Evolutionary conservation across 2,329 filamentous ascomycete species (phyloP).

Genomic region (Penicillium sp.): DNA sequence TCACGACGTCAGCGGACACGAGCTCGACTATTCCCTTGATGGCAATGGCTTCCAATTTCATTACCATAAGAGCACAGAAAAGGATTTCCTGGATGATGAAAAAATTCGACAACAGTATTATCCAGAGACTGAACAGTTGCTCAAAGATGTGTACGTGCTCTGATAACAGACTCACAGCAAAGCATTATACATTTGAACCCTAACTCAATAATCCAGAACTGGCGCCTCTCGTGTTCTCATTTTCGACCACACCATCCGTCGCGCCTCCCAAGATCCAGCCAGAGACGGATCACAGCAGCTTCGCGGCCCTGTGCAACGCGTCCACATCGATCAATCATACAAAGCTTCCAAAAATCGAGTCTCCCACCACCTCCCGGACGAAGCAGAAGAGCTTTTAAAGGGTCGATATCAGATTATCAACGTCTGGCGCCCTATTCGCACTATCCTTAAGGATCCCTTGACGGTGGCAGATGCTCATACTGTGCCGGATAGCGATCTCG

Average conservation of each 20-base stretch:
- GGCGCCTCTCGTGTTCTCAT: slow-evolving; percentile 48
- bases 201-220: slow-evolving; percentile 24
- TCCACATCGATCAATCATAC: slow-evolving; percentile 53
- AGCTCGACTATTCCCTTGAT: slow-evolving; percentile 46
- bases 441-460: slow-evolving; percentile 54
- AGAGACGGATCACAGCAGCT: slow-evolving; percentile 31
- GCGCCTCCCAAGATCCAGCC: slow-evolving; percentile 26
- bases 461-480: slow-evolving; percentile 53
- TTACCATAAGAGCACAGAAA: slow-evolving; percentile 39
- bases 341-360: slow-evolving; percentile 45
- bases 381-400: slow-evolving; percentile 43
- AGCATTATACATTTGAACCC: not conserved
- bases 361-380: slow-evolving; percentile 43
- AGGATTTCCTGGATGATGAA: slow-evolving; percentile 43
- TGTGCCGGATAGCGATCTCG: slow-evolving; percentile 52
- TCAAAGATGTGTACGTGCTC: slow-evolving; percentile 42
- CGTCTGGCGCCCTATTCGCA: slow-evolving; percentile 52
- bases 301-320: slow-evolving; percentile 50
- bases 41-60: slow-evolving; percentile 48
- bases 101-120: slow-evolving; percentile 45
- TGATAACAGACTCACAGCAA: not conserved
- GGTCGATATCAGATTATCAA: slow-evolving; percentile 52
- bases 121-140: slow-evolving; percentile 47
- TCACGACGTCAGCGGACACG: slow-evolving; percentile 44
- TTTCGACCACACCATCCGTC: slow-evolving; percentile 53